Evolutionary conservation across 805 yeast genomes (phyloP), one percentile per base, ranked within the genome.

Genomic region (Torulaspora franciscae): DNA sequence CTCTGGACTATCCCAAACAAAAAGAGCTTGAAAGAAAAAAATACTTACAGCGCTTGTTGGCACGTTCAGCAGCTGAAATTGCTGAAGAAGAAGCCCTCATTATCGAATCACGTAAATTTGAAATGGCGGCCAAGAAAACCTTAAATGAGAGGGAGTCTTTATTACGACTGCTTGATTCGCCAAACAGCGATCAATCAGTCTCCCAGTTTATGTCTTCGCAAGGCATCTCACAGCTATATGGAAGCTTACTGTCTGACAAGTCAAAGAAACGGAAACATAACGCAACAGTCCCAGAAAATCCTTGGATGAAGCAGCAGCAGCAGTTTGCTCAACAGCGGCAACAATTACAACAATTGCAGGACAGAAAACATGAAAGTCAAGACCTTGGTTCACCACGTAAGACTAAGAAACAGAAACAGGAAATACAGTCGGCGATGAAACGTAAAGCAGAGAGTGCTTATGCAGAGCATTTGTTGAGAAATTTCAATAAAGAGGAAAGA

Each of bases 11-110:
- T 61, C 80, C 86, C 32, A 82, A 80, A 54, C 73, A 75, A 6
- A 80, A 78, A 52, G 99, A 93, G 62, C 48, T 75, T 15, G 87
- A 82, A 54, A 76, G 99, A 49, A 93, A 93, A 56, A 77, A 77
- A 41, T 91, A 91, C 59, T 67, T 93, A 37, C 82, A 81, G 55
- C 78, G 86, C 49, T 69, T 93, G 30, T 71, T 91, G 34, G 80
- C 80, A 29, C 72, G 99, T 54, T 80, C 91, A 2, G 97, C 99
- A 1, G 95, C 97, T 0, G 99, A 93, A 62, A 86, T 93, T 36
- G 98, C 98, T 0, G 99, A 93, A 68, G 99, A 93, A 61, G 98
- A 93, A 63, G 88, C 95, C 0, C 71, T 93, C 40, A 86, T 93
- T 8, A 81, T 91, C 25, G 99, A 93, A 62, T 95, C 97, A 2